Conservation (phyloP, 768 basidiomycete species). For the Termitomyces sp. region DNA sequence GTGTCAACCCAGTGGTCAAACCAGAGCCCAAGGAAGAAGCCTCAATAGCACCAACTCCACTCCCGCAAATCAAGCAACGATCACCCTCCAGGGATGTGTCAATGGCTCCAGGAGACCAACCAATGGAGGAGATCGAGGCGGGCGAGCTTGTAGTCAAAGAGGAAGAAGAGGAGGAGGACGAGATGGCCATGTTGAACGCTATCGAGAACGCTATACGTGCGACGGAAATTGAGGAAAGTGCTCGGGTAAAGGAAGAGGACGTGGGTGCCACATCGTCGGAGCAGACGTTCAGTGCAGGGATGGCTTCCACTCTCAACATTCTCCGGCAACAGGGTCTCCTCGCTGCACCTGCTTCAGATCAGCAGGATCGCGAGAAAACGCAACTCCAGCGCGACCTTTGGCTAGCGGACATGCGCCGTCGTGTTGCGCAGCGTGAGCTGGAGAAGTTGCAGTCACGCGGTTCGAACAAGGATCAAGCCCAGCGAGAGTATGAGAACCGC, state of each 20-base stretch:
- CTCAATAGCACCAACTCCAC: constrained; percentile 16
- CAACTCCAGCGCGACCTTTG: constrained; percentile 87
- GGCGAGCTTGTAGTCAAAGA: constrained; percentile 79
- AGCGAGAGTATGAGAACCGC: constrained; percentile 92
- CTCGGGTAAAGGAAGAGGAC: constrained; percentile 19
- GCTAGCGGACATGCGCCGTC: constrained; percentile 81
- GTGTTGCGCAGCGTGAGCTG: constrained; percentile 74
- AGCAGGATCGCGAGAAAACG: constrained; percentile 70
- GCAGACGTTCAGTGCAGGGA: constrained; percentile 76
- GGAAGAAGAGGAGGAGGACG: constrained; percentile 70
- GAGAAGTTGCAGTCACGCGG: constrained; percentile 78
- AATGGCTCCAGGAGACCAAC: constrained; percentile 57
- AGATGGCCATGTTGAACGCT: constrained; percentile 70
- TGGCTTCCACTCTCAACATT: constrained; percentile 86
- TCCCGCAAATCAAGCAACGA: constrained; percentile 24
- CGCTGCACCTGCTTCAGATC: constrained; percentile 58
- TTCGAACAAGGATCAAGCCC: constrained; percentile 85
- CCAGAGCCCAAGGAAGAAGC: constrained; percentile 43
- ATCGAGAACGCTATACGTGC: constrained; percentile 69
- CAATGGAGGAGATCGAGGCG: constrained; percentile 73
- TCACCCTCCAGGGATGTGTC: constrained; percentile 52
- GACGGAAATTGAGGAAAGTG: constrained; percentile 54
- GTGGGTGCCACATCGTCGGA: constrained; percentile 69
- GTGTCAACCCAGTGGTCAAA: constrained; percentile 57
- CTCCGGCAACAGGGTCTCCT: constrained; percentile 92